Evolutionary conservation across 2,329 filamentous ascomycete species (phyloP).

Genomic region (Rhynchosporium agropyri): DNA sequence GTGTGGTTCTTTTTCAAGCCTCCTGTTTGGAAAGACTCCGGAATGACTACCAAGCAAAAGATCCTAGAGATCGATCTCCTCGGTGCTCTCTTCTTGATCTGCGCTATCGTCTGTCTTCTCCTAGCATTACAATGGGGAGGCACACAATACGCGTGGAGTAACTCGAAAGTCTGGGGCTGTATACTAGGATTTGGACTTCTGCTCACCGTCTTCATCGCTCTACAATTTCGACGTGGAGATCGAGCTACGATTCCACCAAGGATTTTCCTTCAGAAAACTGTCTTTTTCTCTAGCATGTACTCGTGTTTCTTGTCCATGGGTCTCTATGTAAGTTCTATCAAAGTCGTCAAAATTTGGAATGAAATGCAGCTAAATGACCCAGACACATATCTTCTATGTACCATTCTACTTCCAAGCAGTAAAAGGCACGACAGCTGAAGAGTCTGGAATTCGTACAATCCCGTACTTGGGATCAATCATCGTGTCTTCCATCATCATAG

Average conservation of each 20-base stretch:
- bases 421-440: conserved; percentile 45
- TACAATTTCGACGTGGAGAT: conserved; percentile 50
- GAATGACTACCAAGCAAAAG: conserved; percentile 43
- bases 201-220: conserved; percentile 44
- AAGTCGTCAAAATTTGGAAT: conserved; percentile 1
- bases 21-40: conserved; percentile 40
- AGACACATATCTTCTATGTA: conserved; percentile 59
- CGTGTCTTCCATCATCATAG: conserved; percentile 47
- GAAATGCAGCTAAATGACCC: conserved; percentile 43
- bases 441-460: conserved; percentile 48
- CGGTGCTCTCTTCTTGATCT: conserved; percentile 51
- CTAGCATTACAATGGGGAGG: conserved; percentile 55
- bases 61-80: conserved; percentile 52
- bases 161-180: conserved; percentile 48
- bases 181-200: conserved; percentile 46
- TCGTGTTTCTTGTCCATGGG: conserved; percentile 44
- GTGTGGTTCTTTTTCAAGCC: conserved; percentile 50
- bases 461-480: conserved; percentile 50
- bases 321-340: conserved; percentile 33
- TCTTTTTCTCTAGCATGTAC: conserved; percentile 43
- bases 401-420: conserved; percentile 57
- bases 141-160: conserved; percentile 48
- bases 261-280: conserved; percentile 47
- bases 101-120: conserved; percentile 48
- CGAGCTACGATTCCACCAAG: conserved; percentile 54